Evolutionary conservation across 2,329 filamentous ascomycete genomes (phyloP).

Genomic region (Blumeria graminis): DNA sequence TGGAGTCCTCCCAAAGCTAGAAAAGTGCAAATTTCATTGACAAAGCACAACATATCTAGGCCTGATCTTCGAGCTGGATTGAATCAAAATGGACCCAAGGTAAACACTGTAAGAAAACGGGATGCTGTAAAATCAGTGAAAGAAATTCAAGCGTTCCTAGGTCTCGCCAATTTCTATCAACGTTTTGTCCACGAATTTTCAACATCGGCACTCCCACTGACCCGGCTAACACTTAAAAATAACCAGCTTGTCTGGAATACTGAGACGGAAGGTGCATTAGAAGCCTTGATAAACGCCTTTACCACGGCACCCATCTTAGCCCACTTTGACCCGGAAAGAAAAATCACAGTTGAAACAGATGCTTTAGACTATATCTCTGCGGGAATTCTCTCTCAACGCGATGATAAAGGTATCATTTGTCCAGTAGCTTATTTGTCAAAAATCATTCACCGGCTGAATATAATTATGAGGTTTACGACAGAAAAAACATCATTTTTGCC

Average conservation of each 20-base stretch:
- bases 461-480: too few relatives aligned
- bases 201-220: background rate
- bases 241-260: background rate
- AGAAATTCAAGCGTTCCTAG: background rate
- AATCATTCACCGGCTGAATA: too few relatives aligned
- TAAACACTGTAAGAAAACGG: background rate
- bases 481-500: too few relatives aligned
- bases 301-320: background rate
- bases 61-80: background rate
- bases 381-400: background rate
- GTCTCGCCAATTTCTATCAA: conserved; percentile 1
- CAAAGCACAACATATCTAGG: background rate
- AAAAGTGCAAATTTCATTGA: background rate
- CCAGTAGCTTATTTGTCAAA: background rate
- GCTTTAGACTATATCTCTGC: background rate
- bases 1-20: background rate
- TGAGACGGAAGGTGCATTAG: background rate
- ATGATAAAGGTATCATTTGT: background rate
- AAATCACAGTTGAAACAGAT: background rate
- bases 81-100: background rate
- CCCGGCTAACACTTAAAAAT: background rate
- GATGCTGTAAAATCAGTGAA: background rate
- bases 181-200: background rate
- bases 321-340: background rate
- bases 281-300: background rate